Conservation (phyloP, 139 green algal genomes). For the Edaphochlamys debaryana region DNA sequence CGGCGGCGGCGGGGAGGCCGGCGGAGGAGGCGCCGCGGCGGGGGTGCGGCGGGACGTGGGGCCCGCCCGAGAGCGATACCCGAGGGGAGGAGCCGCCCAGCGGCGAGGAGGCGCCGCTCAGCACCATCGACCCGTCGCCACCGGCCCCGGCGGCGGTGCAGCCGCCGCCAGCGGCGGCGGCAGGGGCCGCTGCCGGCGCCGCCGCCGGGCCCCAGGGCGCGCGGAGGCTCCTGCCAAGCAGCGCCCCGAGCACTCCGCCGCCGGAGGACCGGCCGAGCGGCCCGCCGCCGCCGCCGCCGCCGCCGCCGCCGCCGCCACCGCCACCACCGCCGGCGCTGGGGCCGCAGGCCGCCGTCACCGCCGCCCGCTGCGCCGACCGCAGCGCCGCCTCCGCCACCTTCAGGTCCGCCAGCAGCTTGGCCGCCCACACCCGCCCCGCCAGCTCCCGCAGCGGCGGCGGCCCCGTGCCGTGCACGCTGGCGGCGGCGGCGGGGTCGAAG, state of each 20-base stretch:
- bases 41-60: neutral
- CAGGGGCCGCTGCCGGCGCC: neutral
- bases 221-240: neutral
- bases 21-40: neutral
- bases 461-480: neutral
- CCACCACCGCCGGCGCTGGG: no score
- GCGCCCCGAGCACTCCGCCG: neutral
- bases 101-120: no score
- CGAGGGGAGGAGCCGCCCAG: no score
- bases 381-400: neutral
- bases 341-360: no score
- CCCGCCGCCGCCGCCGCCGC: neutral
- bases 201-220: neutral
- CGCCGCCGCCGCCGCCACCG: neutral
- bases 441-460: neutral
- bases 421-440: neutral
- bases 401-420: conserved; percentile 7
- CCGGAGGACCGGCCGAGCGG: neutral
- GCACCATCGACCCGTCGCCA: no score
- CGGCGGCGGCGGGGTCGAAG: neutral
- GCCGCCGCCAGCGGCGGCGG: no score
- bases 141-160: no score
- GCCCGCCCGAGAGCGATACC: no score
- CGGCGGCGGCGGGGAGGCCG: no score
- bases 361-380: neutral